These are phyloP conservation scores for Candida pini DNA, from an alignment of 805 yeast genomes.

Conservation along the genomic window DNA sequence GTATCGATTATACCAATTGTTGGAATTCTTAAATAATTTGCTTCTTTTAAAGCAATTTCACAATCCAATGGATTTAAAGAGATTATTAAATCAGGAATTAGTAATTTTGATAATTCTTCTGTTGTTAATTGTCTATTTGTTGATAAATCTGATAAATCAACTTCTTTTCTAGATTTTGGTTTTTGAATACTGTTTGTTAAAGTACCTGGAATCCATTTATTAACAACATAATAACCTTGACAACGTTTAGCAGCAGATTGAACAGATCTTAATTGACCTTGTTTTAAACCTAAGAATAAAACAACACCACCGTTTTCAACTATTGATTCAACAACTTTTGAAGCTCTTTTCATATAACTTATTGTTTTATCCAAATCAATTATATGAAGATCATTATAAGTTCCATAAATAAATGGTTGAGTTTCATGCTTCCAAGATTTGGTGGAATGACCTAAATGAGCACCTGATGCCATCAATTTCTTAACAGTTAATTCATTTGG, in stretches of 20 bases:
- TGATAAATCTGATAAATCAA: conserved; percentile 65
- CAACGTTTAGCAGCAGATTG: conserved; percentile 74
- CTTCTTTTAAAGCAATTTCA: conserved; percentile 74
- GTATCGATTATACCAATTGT: conserved; percentile 93
- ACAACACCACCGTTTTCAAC: conserved; percentile 77
- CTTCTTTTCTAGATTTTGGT: conserved; percentile 62
- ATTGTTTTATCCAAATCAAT: conserved; percentile 87
- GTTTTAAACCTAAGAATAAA: conserved; percentile 77
- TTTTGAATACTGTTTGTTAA: conserved; percentile 70
- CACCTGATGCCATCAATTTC: conserved; percentile 82
- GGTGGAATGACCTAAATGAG: conserved; percentile 90
- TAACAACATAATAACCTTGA: conserved; percentile 74
- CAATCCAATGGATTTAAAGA: conserved; percentile 85
- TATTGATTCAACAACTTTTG: conserved; percentile 78
- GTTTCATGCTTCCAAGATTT: conserved; percentile 73
- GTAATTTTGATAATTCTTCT: conserved; percentile 44
- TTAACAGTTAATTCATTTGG: conserved; percentile 58
- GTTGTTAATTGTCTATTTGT: conserved; percentile 54
- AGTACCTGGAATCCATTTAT: conserved; percentile 94
- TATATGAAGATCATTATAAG: conserved; percentile 83
- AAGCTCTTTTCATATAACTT: conserved; percentile 68
- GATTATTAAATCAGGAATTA: conserved; percentile 87
- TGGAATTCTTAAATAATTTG: conserved; percentile 77
- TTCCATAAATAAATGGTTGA: conserved; percentile 83
- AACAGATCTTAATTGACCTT: conserved; percentile 69